Base-by-base conservation (phyloP, 2,329 filamentous ascomycete species). In the Xylariales sp. region DNA sequence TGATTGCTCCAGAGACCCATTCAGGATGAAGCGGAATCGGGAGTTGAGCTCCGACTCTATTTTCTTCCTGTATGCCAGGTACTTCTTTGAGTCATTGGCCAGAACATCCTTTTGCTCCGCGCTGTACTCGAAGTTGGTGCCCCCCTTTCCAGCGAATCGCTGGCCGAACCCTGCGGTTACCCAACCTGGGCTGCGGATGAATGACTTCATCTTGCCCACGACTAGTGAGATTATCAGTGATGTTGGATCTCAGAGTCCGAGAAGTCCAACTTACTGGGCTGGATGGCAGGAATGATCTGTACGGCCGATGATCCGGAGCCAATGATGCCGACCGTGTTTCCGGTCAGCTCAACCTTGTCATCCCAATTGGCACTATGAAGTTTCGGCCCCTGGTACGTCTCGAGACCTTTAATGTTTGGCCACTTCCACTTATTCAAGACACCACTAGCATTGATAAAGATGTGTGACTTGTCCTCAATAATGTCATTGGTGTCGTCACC, bases 11-110 rank as follows among this genome's bases (percentile, higher is more conserved):
- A 62, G 43, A 5, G 62, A 66, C n/a, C 66, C 68, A 50, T 71
- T 73, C 47, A 71, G 58, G 50, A 74, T 74, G 55, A 76, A 69
- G 33, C 70, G 70, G 61, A 76, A 78, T 5, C 70, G 62, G 33
- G 68, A 65, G 45, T 75, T 77, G 12, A 78, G 60, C 19, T 68
- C 71, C 1, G 64, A 54, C 45, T 76, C 71, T 6, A 75, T 56
- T 14, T 59, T 59, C 45, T 69, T 73, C 19, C 73, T 64, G 50
- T 75, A 78, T 5, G 58, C 52, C 1, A 78, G 58, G 49, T 82
- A 82, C 12, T 60, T 67, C 9, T 70, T 60, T 0, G 78, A 74
- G 46, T 82, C 47, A 27, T 74, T 65, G 43, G 75, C 75, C 0
- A 71, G 65, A 2, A 46, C 46, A 10, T 73, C 65, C 4, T 69